Base-by-base conservation (phyloP, 805 yeast genomes). In the Wickerhamomyces alni region DNA sequence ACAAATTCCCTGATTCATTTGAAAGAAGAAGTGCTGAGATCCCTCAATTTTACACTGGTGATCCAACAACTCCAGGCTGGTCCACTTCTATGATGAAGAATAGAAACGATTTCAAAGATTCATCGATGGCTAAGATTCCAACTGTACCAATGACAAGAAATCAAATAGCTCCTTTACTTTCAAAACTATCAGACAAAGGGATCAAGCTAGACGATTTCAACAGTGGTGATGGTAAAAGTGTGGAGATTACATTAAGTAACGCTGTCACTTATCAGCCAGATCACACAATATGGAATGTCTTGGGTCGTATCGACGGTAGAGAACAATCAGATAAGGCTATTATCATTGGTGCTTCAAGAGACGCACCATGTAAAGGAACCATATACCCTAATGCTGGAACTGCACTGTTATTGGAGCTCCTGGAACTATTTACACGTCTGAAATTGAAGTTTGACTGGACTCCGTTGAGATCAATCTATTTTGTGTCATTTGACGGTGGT, bases 291-390 rank as follows among this genome's bases (percentile, higher is more conserved):
- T 80, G 93, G 86, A 86, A 88, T 54, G 77, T 89, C 2, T 56
- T 87, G 21, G 95, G 91, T 2, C 74, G 80, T 33, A 76, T 89
- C 17, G 70, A 73, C 26, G 97, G 97, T 11, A 65, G 80, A 35
- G 97, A 91, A 55, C 95, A 87, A 61, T 65, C 68, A 17, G 86
- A 77, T 17, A 73, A 76, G 47, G 87, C 86, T 0, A 62, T 91
- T 5, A 67, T 89, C 2, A 75, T 91, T 40, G 96, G 95, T 1
- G 88, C 96, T 1, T 74, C 83, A 5, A 67, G 96, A 48, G 96
- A 88, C 55, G 67, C 95, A 0, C 65, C 79, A 18, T 77, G 87
- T 45, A 72, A 65, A 48, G 97, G 96, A n/a, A 80, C 94, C 0
- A 62, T 74, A 3, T 69, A 75, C 26, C 78, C 88, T 8, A 75